Base-by-base conservation (phyloP, 768 basidiomycete genomes). In the Agrocybe praecox region DNA sequence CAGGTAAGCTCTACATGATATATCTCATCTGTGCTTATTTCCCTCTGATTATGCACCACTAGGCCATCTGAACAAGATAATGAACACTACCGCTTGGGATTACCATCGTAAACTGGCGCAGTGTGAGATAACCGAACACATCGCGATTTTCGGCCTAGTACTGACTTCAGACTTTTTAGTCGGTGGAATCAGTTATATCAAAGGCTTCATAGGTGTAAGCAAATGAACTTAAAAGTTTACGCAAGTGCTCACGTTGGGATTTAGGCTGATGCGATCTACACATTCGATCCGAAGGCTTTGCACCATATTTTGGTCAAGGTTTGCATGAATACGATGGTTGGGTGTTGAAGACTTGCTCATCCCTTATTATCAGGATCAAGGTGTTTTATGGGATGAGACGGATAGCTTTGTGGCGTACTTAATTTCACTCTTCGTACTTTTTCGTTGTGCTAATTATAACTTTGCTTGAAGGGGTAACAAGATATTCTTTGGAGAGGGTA, bases 271-370 rank as follows among this genome's bases (percentile, higher is more conserved):
- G 44, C 24, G n/a, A 23, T 53, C 17, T 53, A 53, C 53, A 67
- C 77, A 1, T 80, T 65, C 52, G 81, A 83, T 54, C 77, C 80
- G 0, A 72, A 70, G 45, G 81, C 80, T 0, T 56, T 82, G 47
- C 71, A 80, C 55, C 74, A 77, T 55, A 29, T 29, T 29, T 29
- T 79, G 11, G 67, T 80, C 52, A 81, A 80, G 65, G 66, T 59
- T 23, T 22, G 52, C 15, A 22, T n/a, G 2, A 56, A 21, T 10
- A 8, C 36, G 3, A 26, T n/a, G 33, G 2, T 9, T 45, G 15
- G 12, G 29, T n/a, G n/a, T n/a, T n/a, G n/a, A n/a, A n/a, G n/a
- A n/a, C n/a, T 22, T 32, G 26, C 19, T 33, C 10, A 14, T 6
- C n/a, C n/a, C 14, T 40, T 4, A 14, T 6, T 5, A 15, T 6